phyloP scores from a whole-genome alignment of 805 yeast species.

The Sugiyamaella floridensis region DNA sequence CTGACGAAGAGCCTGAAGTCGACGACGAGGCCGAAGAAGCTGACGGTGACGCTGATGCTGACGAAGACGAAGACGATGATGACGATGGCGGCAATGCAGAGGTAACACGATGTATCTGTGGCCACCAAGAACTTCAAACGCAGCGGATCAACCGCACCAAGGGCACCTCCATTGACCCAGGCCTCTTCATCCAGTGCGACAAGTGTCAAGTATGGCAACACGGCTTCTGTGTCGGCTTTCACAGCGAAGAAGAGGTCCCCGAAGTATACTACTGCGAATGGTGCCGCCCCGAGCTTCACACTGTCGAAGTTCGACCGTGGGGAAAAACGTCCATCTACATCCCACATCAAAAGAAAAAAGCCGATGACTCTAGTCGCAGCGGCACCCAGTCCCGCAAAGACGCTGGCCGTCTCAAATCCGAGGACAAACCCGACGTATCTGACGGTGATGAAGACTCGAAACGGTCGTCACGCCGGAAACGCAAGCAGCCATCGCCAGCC shows the following conservation, averaged over 20 bases:
- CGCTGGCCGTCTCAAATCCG: background rate
- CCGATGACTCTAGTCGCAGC: conserved; percentile 24
- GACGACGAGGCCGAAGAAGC: background rate
- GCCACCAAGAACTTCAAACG: conserved; percentile 40
- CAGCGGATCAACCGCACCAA: conserved; percentile 22
- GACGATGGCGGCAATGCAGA: conserved; percentile 27
- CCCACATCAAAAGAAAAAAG: conserved; percentile 30
- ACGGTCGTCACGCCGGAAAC: background rate
- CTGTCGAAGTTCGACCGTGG: conserved; percentile 41
- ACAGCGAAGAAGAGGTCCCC: conserved; percentile 68
- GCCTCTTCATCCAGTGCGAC: conserved; percentile 93
- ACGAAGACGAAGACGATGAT: conserved; percentile 11
- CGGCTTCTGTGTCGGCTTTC: conserved; percentile 88
- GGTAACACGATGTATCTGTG: conserved; percentile 51
- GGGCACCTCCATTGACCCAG: conserved; percentile 62
- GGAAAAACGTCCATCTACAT: conserved; percentile 45
- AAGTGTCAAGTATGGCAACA: conserved; percentile 96
- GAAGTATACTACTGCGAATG: conserved; percentile 93
- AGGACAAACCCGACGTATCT: background rate
- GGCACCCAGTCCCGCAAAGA: conserved; percentile 8
- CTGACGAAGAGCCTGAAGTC: background rate
- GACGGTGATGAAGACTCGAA: conserved; percentile 12
- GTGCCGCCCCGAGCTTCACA: conserved; percentile 82
- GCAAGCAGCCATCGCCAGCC: background rate
- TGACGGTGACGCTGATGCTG: conserved; percentile 10